Percentiles rank a stretch among this genome's conserved stretches.
These are phyloP conservation scores for Didymellaceae sp. DNA, from an alignment of 2,329 filamentous ascomycete species.

Conservation along the genomic window DNA sequence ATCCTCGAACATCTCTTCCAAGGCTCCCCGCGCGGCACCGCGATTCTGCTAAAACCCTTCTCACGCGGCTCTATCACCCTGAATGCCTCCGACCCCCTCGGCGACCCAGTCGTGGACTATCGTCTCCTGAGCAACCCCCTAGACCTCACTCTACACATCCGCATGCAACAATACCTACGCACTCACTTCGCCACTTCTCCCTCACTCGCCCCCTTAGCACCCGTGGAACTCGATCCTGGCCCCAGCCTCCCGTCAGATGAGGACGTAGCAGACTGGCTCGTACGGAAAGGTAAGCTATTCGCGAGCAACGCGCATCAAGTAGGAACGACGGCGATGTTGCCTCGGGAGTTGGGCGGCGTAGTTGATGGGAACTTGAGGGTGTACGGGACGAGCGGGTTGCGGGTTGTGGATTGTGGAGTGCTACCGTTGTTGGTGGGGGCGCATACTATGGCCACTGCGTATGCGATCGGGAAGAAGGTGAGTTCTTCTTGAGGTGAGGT, in stretches of 20 bases:
- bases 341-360: slow-evolving; percentile 25
- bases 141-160: slow-evolving; percentile 34
- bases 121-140: slow-evolving; percentile 36
- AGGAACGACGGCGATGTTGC: slow-evolving; percentile 30
- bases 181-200: slow-evolving; percentile 14
- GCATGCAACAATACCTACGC: slow-evolving; percentile 15
- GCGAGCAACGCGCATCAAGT: slow-evolving; percentile 23
- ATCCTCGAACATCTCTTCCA: slow-evolving; percentile 8
- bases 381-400: slow-evolving; percentile 27
- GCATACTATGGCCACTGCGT: slow-evolving; percentile 33
- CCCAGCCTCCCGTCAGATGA: slow-evolving; percentile 21
- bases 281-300: slow-evolving; percentile 16
- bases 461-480: slow-evolving; percentile 33
- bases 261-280: slow-evolving; percentile 17
- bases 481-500: background rate
- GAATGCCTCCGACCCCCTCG: slow-evolving; percentile 35
- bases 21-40: slow-evolving; percentile 1
- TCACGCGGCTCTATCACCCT: slow-evolving; percentile 41
- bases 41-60: slow-evolving; percentile 28
- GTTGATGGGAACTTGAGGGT: slow-evolving; percentile 24
- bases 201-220: slow-evolving; percentile 16
- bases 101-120: slow-evolving; percentile 37
- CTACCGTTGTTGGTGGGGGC: slow-evolving; percentile 26
- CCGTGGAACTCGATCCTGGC: slow-evolving; percentile 40
- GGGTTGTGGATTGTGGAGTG: slow-evolving; percentile 36